phyloP scores from a whole-genome alignment of 768 basidiomycete species.

The Russula sp. region DNA sequence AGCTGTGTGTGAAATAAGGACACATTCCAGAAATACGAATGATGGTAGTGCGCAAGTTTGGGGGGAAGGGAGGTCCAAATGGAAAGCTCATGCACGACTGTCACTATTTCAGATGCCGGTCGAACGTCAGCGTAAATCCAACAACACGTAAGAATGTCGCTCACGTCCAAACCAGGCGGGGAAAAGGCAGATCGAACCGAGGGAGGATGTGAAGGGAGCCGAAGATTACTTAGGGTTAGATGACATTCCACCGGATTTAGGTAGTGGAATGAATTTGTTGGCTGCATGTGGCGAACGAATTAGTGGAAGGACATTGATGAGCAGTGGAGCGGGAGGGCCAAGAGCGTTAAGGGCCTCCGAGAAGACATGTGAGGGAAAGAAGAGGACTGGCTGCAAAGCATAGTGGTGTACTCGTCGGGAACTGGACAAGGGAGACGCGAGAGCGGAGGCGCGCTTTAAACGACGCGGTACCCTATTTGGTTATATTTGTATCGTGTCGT shows the following conservation, averaged over 20 bases:
- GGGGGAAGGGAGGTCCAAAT: constrained; percentile 1
- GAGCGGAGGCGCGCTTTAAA: not conserved
- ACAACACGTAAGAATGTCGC: not conserved
- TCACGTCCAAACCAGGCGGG: not conserved
- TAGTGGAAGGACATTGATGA: constrained; percentile 4
- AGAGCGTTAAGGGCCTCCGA: constrained; percentile 10
- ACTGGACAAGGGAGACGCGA: not conserved
- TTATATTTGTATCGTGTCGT: not conserved
- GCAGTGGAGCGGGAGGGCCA: constrained; percentile 3
- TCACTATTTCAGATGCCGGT: constrained; percentile 8
- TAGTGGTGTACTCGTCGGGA: not conserved
- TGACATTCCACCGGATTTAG: constrained; percentile 15
- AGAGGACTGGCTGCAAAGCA: not conserved
- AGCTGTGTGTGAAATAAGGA: not conserved
- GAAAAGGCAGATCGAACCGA: not conserved
- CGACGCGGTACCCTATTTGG: not conserved
- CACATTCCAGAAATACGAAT: constrained; percentile 4
- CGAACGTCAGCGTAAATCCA: not conserved
- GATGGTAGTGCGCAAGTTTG: constrained; percentile 10
- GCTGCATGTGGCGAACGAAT: constrained; percentile 9
- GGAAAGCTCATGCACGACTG: not conserved
- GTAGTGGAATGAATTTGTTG: constrained; percentile 17
- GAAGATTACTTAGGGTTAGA: not conserved
- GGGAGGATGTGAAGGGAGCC: not conserved
- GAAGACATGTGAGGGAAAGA: constrained; percentile 7